These are phyloP conservation scores for Pichia nanzhaoensis DNA, from an alignment of 805 yeast genomes.

Conservation along the genomic window DNA sequence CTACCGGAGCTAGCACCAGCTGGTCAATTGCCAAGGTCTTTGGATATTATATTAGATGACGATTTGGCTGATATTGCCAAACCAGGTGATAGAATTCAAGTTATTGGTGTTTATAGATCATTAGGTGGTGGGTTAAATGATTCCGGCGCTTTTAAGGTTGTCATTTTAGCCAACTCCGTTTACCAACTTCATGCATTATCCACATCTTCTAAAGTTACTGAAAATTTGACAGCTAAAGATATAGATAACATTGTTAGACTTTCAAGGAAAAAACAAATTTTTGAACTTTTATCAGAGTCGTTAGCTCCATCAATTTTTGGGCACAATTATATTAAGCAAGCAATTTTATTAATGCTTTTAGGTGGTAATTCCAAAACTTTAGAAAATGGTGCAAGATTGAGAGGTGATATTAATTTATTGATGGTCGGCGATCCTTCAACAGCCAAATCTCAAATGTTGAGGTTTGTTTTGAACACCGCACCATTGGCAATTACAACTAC, in stretches of 20 bases:
- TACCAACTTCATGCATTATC: conserved; percentile 86
- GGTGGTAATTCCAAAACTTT: conserved; percentile 95
- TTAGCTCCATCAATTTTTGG: conserved; percentile 96
- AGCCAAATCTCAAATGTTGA: conserved; percentile 91
- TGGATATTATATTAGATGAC: conserved; percentile 90
- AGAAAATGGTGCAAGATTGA: conserved; percentile 90
- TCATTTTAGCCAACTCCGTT: conserved; percentile 82
- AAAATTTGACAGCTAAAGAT: conserved; percentile 72
- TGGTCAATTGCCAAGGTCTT: conserved; percentile 90
- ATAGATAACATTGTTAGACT: conserved; percentile 79
- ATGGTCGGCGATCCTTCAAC: conserved; percentile 99
- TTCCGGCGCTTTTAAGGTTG: conserved; percentile 68
- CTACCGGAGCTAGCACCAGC: conserved; percentile 98
- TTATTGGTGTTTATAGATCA: conserved; percentile 91
- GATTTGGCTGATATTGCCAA: conserved; percentile 88
- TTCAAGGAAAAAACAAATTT: conserved; percentile 62
- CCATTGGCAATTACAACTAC: conserved; percentile 95
- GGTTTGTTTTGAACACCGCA: conserved; percentile 94
- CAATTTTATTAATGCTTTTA: conserved; percentile 80
- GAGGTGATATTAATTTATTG: conserved; percentile 94
- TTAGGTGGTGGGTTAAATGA: conserved; percentile 66
- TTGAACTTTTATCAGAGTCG: conserved; percentile 74
- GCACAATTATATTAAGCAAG: conserved; percentile 83
- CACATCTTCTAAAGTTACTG: conserved; percentile 55
- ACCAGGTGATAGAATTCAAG: conserved; percentile 94